Base-by-base conservation (phyloP, 179 eudicot genomes). In the Beta lomatogona region DNA sequence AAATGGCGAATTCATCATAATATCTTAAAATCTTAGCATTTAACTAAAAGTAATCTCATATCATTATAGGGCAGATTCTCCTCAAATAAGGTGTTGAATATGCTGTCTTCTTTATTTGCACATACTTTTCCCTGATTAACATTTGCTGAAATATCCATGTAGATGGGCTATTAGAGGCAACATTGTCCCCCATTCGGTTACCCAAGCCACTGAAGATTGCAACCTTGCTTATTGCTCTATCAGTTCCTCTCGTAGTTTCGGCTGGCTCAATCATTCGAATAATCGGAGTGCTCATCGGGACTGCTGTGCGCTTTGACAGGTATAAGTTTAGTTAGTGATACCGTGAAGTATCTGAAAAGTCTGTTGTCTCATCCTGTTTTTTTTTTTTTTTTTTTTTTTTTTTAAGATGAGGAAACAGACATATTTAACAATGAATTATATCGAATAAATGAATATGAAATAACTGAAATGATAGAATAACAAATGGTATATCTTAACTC, bases 81-180 rank as follows among this genome's bases (percentile, higher is more conserved):
- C 16, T 64, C 41, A 64, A 64, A 64, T 22, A 64, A 64, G 1
- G 68, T 31, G 10, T 60, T 60, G 28, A 36, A 58, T 3, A 58
- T 50, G 21, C 14, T 25, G 25, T 44, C 53, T 58, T 71, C 75
- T 59, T 48, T 75, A 50, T 77, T 59, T 52, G 55, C 28, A 13
- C 75, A 52, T 75, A 16, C 6, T 19, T 77, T 63, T 11, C 61
- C 52, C 53, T 5, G 21, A 82, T 87, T 83, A 31, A 88, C 66
- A 65, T 67, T 75, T 63, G 80, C 71, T 89, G 80, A 79, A 82
- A 68, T 80, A 25, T 80, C 65, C 48, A 41, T 75, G 36, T 81
- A 96, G 99, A 94, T 94, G 99, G 99, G 55, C 86, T 96, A 87
- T 89, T 96, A 60, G 99, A 96, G 89, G 99, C 99, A 84, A 96